Evolutionary conservation across 352 stramenopile genomes (phyloP).

Genomic region (Phytophthora megakarya): DNA sequence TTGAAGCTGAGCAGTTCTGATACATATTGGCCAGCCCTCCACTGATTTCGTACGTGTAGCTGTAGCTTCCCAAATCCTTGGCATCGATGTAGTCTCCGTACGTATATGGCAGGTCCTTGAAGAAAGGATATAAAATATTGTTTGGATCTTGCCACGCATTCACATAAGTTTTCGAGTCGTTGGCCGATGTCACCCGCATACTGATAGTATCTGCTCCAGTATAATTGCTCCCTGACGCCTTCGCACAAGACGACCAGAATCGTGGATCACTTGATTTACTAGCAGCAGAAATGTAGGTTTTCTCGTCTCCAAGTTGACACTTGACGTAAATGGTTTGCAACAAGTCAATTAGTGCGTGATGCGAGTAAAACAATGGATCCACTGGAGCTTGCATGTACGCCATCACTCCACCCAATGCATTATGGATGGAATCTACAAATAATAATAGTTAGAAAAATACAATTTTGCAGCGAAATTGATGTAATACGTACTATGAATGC

Average conservation of each 20-base stretch:
- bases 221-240: conserved; percentile 31
- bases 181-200: conserved; percentile 25
- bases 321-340: conserved; percentile 28
- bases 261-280: conserved; percentile 40
- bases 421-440: conserved; percentile 46
- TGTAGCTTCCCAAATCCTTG: conserved; percentile 56
- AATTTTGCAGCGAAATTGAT: neutral
- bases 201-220: conserved; percentile 33
- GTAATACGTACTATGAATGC: conserved; percentile 47
- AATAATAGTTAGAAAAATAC: neutral
- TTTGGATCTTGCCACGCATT: conserved; percentile 39
- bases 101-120: conserved; percentile 54
- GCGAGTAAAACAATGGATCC: conserved; percentile 60
- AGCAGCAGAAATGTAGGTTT: conserved; percentile 13
- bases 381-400: conserved; percentile 43
- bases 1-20: conserved; percentile 46
- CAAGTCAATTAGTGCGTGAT: conserved; percentile 50
- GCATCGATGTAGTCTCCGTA: conserved; percentile 51
- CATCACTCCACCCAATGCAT: conserved; percentile 45
- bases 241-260: conserved; percentile 42
- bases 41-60: conserved; percentile 59
- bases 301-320: conserved; percentile 44
- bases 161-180: conserved; percentile 32
- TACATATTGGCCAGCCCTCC: conserved; percentile 56
- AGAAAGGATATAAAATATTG: conserved; percentile 59